phyloP scores from a whole-genome alignment of 2,329 filamentous ascomycete genomes.

The Domatiomyces catenatus region DNA sequence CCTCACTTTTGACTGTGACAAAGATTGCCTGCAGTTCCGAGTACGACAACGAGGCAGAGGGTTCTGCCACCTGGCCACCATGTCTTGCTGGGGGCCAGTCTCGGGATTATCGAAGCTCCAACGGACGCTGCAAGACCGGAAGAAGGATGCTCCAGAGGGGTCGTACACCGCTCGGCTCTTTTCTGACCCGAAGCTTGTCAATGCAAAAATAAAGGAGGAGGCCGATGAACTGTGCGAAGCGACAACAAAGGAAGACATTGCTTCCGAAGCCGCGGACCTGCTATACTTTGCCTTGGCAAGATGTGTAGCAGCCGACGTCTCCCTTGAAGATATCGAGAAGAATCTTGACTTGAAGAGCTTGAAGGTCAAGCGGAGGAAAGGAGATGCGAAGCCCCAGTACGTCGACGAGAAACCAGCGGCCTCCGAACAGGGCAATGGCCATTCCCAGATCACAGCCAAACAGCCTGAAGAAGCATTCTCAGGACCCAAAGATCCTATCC shows the following conservation, averaged over 20 bases:
- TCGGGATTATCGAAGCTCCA: conserved; percentile 70
- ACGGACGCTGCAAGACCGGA: conserved; percentile 69
- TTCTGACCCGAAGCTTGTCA: conserved; percentile 72
- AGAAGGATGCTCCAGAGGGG: conserved; percentile 64
- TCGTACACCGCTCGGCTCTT: conserved; percentile 92
- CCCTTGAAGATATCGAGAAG: conserved; percentile 73
- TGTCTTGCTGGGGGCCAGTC: conserved; percentile 81
- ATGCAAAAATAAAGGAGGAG: conserved; percentile 97
- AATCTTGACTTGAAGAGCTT: conserved; percentile 88
- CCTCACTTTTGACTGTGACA: conserved; percentile 80
- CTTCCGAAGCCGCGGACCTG: conserved; percentile 87
- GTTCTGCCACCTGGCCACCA: conserved; percentile 90
- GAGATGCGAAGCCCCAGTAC: conserved; percentile 90
- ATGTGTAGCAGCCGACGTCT: conserved; percentile 71
- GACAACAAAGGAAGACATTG: conserved; percentile 63
- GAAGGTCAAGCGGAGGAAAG: conserved; percentile 84
- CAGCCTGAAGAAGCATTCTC: conserved; percentile 33
- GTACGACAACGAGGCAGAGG: conserved; percentile 74
- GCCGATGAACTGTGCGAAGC: conserved; percentile 89
- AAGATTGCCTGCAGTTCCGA: conserved; percentile 77
- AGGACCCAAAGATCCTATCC: conserved; percentile 36
- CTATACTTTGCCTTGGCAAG: conserved; percentile 93
- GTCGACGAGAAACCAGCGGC: conserved; percentile 38
- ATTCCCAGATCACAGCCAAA: conserved; percentile 8
- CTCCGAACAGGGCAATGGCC: conserved; percentile 4